Evolutionary conservation across 148 eudicot genomes (phyloP).

Genomic region (Rhododendron mucronatum): DNA sequence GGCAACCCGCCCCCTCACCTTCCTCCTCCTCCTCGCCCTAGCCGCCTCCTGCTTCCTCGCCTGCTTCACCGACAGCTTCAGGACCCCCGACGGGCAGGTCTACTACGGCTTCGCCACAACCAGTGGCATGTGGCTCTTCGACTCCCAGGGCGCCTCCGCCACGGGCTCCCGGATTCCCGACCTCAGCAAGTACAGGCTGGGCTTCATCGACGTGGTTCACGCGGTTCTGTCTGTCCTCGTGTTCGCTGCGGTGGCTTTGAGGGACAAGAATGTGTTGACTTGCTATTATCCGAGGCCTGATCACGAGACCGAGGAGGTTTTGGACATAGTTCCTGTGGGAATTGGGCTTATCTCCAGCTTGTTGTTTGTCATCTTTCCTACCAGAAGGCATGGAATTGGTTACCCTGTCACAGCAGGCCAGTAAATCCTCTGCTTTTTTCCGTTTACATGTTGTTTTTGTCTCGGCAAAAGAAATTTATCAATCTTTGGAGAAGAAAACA

Average conservation of each 20-base stretch:
- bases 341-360: conserved; percentile 33
- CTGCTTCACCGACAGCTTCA: conserved; percentile 41
- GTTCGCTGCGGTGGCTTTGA: conserved; percentile 29
- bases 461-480: too few relatives aligned
- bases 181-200: conserved; percentile 22
- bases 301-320: conserved; percentile 29
- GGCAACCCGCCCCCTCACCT: conserved; percentile 25
- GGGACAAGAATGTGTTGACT: conserved; percentile 28
- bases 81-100: conserved; percentile 16
- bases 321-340: conserved; percentile 24
- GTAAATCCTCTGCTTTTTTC: background rate
- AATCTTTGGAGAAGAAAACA: too few relatives aligned
- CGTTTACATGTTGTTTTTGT: background rate
- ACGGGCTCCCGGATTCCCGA: conserved; percentile 6
- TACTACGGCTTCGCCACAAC: conserved; percentile 33
- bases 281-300: conserved; percentile 29
- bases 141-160: conserved; percentile 10
- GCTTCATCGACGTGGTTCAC: conserved; percentile 21
- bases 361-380: conserved; percentile 30
- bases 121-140: conserved; percentile 31
- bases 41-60: conserved; percentile 29
- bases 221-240: conserved; percentile 27
- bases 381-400: conserved; percentile 39
- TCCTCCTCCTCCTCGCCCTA: conserved; percentile 21
- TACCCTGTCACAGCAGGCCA: conserved; percentile 18